Evolutionary conservation across 2,329 filamentous ascomycete genomes (phyloP).

Genomic region (Alternaria postmessia): DNA sequence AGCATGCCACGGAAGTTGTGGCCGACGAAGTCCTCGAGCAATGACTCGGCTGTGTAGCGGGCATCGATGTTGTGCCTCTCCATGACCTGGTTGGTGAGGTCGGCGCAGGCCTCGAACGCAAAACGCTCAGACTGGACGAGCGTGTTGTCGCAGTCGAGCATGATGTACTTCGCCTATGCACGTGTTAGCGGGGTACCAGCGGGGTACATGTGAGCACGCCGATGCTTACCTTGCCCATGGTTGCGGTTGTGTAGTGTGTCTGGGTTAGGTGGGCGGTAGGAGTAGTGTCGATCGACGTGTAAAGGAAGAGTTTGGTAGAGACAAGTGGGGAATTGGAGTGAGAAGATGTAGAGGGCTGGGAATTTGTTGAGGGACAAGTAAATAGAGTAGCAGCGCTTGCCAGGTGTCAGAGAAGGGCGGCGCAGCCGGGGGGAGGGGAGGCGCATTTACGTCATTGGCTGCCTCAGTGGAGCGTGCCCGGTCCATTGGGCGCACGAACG

Average conservation of each 20-base stretch:
- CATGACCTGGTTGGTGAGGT: constrained; percentile 87
- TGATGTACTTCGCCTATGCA: constrained; percentile 57
- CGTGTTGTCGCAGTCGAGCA: constrained; percentile 78
- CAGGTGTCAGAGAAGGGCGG: constrained; percentile 37
- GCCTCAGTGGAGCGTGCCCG: constrained; percentile 18
- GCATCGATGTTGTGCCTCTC: constrained; percentile 68
- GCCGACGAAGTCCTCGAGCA: constrained; percentile 88
- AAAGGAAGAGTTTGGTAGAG: neutral
- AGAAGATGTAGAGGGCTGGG: constrained; percentile 15
- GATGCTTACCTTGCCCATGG: constrained; percentile 43
- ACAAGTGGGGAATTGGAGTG: constrained; percentile 15
- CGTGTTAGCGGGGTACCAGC: constrained; percentile 29
- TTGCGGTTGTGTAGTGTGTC: constrained; percentile 25
- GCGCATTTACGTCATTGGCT: constrained; percentile 35
- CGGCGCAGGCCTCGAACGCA: constrained; percentile 89
- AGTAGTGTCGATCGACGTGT: constrained; percentile 31
- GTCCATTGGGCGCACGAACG: constrained; percentile 17
- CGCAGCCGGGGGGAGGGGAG: constrained; percentile 17
- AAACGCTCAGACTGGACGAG: constrained; percentile 90
- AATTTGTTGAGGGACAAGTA: constrained; percentile 34
- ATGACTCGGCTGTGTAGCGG: constrained; percentile 78
- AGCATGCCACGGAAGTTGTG: constrained; percentile 97
- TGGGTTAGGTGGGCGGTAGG: constrained; percentile 16
- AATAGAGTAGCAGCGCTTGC: constrained; percentile 37
- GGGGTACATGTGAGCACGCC: constrained; percentile 20